These are phyloP conservation scores for Seiridium cupressi DNA, from an alignment of 2,329 filamentous ascomycete species.

Conservation along the genomic window DNA sequence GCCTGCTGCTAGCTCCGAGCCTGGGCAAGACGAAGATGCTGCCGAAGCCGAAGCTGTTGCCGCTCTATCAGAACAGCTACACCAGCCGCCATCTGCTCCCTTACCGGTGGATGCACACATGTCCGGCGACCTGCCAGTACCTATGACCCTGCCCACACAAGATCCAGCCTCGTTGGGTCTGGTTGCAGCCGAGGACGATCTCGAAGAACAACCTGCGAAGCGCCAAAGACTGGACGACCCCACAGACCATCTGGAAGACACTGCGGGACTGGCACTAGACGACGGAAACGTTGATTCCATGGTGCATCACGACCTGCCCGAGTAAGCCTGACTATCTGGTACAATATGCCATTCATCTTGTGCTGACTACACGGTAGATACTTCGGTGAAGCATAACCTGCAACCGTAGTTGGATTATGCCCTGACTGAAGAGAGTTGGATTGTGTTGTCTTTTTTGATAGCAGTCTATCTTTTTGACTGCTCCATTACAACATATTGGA, in stretches of 20 bases:
- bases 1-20: constrained; percentile 11
- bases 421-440: no score
- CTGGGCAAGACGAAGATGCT: constrained; percentile 1
- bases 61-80: background rate
- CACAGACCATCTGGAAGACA: constrained; percentile 19
- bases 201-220: constrained; percentile 27
- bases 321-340: constrained; percentile 14
- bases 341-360: background rate
- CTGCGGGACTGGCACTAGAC: constrained; percentile 25
- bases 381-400: constrained; percentile 5
- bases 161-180: constrained; percentile 18
- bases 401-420: no score
- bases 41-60: background rate
- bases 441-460: no score
- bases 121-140: background rate
- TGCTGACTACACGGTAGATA: background rate
- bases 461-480: background rate
- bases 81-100: background rate
- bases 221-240: constrained; percentile 26
- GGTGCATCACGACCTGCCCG: constrained; percentile 22
- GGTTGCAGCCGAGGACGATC: constrained; percentile 15
- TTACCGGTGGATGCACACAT: background rate
- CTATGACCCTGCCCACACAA: background rate
- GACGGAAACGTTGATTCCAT: constrained; percentile 20
- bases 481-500: no score